Evolutionary conservation across 2,329 filamentous ascomycete species (phyloP).

Genomic region (Fusarium udum): DNA sequence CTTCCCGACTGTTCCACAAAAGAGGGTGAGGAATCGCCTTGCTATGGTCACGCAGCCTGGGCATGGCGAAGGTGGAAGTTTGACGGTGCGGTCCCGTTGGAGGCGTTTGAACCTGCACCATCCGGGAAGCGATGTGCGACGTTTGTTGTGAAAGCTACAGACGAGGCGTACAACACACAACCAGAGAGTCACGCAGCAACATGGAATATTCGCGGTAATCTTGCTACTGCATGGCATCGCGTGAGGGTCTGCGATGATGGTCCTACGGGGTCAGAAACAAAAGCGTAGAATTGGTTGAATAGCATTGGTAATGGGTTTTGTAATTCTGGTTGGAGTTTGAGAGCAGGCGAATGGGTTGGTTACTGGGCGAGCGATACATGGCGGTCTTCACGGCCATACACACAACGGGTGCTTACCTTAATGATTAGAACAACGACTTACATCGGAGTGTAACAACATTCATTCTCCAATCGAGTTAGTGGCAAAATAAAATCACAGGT

Average conservation of each 20-base stretch:
- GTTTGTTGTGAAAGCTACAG: conserved; percentile 71
- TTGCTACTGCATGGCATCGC: conserved; percentile 74
- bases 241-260: conserved; percentile 54
- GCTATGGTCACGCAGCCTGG: conserved; percentile 63
- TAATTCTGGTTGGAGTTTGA: not conserved
- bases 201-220: conserved; percentile 71
- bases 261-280: conserved; percentile 2
- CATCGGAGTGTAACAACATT: not conserved
- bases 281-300: not conserved
- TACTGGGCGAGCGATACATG: not conserved
- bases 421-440: not conserved
- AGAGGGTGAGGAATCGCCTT: conserved; percentile 41
- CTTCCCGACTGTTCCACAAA: conserved; percentile 57
- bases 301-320: not conserved
- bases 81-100: conserved; percentile 55
- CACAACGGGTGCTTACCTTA: not conserved
- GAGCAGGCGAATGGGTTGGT: not conserved
- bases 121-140: conserved; percentile 53
- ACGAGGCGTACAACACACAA: conserved; percentile 73
- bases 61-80: conserved; percentile 73
- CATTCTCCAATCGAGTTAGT: not conserved
- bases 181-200: conserved; percentile 68
- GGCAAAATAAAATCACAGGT: not conserved
- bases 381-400: not conserved
- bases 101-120: conserved; percentile 34